Evolutionary conservation across 768 basidiomycete genomes (phyloP).

Genomic region (Boletus rubescentipes): DNA sequence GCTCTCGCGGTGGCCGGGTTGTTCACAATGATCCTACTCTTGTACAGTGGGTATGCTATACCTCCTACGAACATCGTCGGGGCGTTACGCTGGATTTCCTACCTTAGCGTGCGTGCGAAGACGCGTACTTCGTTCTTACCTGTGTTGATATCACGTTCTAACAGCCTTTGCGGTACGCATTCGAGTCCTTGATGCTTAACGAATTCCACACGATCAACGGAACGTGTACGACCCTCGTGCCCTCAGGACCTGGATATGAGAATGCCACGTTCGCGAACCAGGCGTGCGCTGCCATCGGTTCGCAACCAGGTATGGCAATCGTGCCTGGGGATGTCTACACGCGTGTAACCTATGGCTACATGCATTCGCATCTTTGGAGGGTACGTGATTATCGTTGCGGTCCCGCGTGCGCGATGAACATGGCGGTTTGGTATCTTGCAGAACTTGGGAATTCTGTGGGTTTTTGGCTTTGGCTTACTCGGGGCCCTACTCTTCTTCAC

Average conservation of each 20-base stretch:
- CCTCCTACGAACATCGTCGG: slow-evolving; percentile 14
- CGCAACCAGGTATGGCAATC: slow-evolving; percentile 37
- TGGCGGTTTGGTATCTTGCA: slow-evolving; percentile 5
- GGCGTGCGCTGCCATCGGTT: slow-evolving; percentile 44
- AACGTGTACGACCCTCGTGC: slow-evolving; percentile 33
- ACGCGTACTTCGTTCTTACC: slow-evolving; percentile 29
- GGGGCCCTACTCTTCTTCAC: slow-evolving; percentile 36
- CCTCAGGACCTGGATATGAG: slow-evolving; percentile 36
- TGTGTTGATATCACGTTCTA: slow-evolving; percentile 32
- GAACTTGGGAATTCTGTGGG: slow-evolving; percentile 46
- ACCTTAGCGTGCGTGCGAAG: slow-evolving; percentile 31
- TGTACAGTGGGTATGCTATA: slow-evolving; percentile 44
- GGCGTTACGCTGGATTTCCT: slow-evolving; percentile 19
- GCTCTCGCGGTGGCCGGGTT: slow-evolving; percentile 40
- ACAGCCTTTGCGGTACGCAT: slow-evolving; percentile 34
- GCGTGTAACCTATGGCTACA: slow-evolving; percentile 29
- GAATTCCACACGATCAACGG: slow-evolving; percentile 45
- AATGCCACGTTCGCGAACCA: slow-evolving; percentile 35
- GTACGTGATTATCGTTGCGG: slow-evolving; percentile 30
- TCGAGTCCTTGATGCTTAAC: slow-evolving; percentile 41
- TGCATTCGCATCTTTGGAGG: slow-evolving; percentile 31
- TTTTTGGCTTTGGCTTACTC: slow-evolving; percentile 42
- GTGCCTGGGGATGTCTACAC: slow-evolving; percentile 46
- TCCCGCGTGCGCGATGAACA: neutral
- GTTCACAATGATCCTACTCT: slow-evolving; percentile 37